phyloP scores from a whole-genome alignment of 129 eudicot species.

The Flaveria ramosissima region DNA sequence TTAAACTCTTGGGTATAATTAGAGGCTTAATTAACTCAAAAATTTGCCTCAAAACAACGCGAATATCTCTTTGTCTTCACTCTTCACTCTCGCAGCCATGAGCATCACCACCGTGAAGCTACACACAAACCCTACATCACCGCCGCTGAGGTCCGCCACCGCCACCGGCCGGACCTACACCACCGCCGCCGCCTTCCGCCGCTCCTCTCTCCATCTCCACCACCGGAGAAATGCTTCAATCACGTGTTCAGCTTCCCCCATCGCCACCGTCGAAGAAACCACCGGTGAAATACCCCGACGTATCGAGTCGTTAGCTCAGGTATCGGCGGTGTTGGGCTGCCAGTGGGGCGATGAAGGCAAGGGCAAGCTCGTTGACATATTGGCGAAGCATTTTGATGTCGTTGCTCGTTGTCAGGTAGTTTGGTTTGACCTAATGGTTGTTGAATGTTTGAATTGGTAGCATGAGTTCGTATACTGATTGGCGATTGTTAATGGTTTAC shows the following conservation, averaged over 20 bases:
- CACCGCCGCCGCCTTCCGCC: conserved; percentile 11
- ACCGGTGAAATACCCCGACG: conserved; percentile 43
- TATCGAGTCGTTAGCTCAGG: conserved; percentile 73
- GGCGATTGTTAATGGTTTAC: not conserved
- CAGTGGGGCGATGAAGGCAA: conserved; percentile 99
- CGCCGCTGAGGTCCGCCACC: conserved; percentile 19
- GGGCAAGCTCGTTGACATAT: conserved; percentile 92
- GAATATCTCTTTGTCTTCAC: not conserved
- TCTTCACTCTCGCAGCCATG: conserved; percentile 28
- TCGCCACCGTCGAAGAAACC: conserved; percentile 25
- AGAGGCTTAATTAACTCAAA: not conserved
- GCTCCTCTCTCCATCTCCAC: not conserved
- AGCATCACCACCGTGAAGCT: conserved; percentile 33
- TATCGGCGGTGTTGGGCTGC: conserved; percentile 87
- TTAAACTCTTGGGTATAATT: no score
- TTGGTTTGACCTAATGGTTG: not conserved
- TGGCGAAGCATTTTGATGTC: conserved; percentile 82
- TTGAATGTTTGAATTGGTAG: not conserved
- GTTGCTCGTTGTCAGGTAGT: conserved; percentile 97
- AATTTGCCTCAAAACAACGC: not conserved
- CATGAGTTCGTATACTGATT: conserved; percentile 12
- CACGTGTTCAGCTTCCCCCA: conserved; percentile 35
- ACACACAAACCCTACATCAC: conserved; percentile 33
- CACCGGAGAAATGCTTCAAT: conserved; percentile 22
- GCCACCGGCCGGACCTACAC: conserved; percentile 3